A percentile compares a stretch with the other conserved stretches of the same genome.
These are phyloP conservation scores for Trypanosoma rangeli DNA, from an alignment of 208 protist genomes.

Conservation along the genomic window DNA sequence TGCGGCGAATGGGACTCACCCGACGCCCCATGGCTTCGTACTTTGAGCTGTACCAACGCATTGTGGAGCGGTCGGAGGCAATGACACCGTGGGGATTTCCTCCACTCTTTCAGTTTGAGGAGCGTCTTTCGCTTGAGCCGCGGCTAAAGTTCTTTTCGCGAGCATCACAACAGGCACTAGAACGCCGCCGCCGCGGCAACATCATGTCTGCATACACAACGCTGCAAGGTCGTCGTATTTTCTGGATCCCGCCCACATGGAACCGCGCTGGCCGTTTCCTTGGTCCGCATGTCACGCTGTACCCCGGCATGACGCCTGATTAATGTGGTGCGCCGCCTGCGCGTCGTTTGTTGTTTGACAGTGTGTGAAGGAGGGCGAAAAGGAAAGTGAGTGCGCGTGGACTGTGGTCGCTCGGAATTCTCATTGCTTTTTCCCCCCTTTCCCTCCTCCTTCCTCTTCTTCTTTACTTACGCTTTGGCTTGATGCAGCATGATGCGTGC, in stretches of 20 bases:
- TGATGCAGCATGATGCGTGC: background rate
- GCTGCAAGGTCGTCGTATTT: slow-evolving; percentile 74
- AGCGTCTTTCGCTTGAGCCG: slow-evolving; percentile 83
- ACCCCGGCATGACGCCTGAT: slow-evolving; percentile 86
- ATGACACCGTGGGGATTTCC: slow-evolving; percentile 93
- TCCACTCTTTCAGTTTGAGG: slow-evolving; percentile 91
- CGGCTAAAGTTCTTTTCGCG: slow-evolving; percentile 87
- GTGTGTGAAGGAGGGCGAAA: background rate
- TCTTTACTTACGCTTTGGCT: background rate
- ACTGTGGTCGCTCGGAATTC: slow-evolving; percentile 1
- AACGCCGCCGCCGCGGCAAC: slow-evolving; percentile 61
- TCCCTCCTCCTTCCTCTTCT: slow-evolving; percentile 4
- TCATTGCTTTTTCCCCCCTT: slow-evolving; percentile 10
- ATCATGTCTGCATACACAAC: slow-evolving; percentile 80
- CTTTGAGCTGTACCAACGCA: slow-evolving; percentile 92
- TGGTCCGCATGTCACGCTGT: slow-evolving; percentile 82
- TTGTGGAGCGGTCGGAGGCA: slow-evolving; percentile 87
- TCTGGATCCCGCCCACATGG: slow-evolving; percentile 91
- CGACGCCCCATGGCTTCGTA: slow-evolving; percentile 87
- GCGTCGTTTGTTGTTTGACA: background rate
- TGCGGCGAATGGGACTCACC: slow-evolving; percentile 85
- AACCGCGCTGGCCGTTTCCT: slow-evolving; percentile 77
- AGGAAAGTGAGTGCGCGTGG: background rate
- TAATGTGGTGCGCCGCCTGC: slow-evolving; percentile 18
- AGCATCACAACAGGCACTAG: slow-evolving; percentile 74